Percentiles rank a stretch among this genome's conserved stretches.
These are phyloP conservation scores for Rhizophora apiculata DNA, from an alignment of 345 rosid genomes.

Conservation along the genomic window DNA sequence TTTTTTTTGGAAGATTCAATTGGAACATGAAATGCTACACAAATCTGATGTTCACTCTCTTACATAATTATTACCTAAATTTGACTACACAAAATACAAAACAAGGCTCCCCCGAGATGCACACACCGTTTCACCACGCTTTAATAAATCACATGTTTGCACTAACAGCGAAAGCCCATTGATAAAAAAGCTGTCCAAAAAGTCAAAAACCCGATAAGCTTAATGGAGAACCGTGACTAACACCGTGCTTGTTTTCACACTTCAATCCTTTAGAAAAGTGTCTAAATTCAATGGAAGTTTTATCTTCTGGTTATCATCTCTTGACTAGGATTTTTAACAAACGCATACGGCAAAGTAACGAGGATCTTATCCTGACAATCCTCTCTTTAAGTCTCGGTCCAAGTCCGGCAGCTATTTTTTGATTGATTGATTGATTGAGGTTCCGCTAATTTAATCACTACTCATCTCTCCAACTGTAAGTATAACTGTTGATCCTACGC, in stretches of 20 bases:
- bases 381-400: not conserved
- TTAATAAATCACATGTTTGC: slow-evolving; percentile 2
- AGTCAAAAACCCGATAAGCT: not conserved
- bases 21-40: too few relatives aligned
- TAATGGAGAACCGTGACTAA: not conserved
- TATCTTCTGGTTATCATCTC: not conserved
- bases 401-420: too few relatives aligned
- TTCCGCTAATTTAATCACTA: not conserved
- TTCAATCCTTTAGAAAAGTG: not conserved
- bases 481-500: too few relatives aligned
- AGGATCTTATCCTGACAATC: not conserved
- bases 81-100: too few relatives aligned
- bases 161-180: not conserved
- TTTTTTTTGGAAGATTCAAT: too few relatives aligned
- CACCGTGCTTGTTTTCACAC: not conserved
- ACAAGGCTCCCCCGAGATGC: too few relatives aligned
- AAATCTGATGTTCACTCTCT: too few relatives aligned
- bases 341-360: not conserved
- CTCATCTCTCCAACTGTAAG: too few relatives aligned
- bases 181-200: not conserved
- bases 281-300: not conserved
- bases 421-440: not conserved
- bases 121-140: too few relatives aligned
- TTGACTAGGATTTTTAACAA: not conserved
- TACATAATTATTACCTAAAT: too few relatives aligned